Percentiles rank a stretch among this genome's conserved stretches.
Conservation (phyloP, 257 asterid genomes). For the Gentiana macrophylla region DNA sequence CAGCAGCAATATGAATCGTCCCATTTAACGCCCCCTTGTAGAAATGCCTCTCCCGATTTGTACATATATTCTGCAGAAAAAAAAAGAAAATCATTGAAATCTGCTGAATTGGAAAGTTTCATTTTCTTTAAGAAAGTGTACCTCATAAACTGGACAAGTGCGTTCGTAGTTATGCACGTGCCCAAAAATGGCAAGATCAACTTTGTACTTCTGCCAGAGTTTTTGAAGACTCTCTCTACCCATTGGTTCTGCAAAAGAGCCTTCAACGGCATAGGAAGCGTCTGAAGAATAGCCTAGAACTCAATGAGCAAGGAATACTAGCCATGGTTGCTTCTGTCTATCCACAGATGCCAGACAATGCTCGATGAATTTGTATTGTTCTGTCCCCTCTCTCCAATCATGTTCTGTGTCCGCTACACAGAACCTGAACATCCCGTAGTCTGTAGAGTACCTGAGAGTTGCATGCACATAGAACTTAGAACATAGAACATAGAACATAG, state of each 20-base stretch:
- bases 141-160: constrained; percentile 78
- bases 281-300: constrained; percentile 75
- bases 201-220: constrained; percentile 88
- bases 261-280: constrained; percentile 36
- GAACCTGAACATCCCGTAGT: constrained; percentile 88
- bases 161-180: constrained; percentile 72
- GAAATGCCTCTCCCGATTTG: constrained; percentile 39
- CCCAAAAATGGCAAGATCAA: constrained; percentile 69
- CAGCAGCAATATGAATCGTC: constrained; percentile 83
- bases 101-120: too few relatives aligned
- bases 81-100: too few relatives aligned
- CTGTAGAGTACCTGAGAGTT: constrained; percentile 56
- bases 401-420: constrained; percentile 82
- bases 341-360: constrained; percentile 69
- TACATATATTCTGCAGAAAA: constrained; percentile 48
- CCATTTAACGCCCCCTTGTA: constrained; percentile 76
- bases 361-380: constrained; percentile 73
- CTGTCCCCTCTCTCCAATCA: constrained; percentile 82
- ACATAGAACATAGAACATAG: too few relatives aligned
- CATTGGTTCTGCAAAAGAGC: constrained; percentile 83
- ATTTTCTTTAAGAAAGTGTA: constrained; percentile 8
- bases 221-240: constrained; percentile 74
- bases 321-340: constrained; percentile 81
- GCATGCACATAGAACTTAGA: too few relatives aligned
- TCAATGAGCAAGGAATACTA: constrained; percentile 70